Conservation (phyloP, 2,329 filamentous ascomycete genomes). For the Blastomyces silverae region DNA sequence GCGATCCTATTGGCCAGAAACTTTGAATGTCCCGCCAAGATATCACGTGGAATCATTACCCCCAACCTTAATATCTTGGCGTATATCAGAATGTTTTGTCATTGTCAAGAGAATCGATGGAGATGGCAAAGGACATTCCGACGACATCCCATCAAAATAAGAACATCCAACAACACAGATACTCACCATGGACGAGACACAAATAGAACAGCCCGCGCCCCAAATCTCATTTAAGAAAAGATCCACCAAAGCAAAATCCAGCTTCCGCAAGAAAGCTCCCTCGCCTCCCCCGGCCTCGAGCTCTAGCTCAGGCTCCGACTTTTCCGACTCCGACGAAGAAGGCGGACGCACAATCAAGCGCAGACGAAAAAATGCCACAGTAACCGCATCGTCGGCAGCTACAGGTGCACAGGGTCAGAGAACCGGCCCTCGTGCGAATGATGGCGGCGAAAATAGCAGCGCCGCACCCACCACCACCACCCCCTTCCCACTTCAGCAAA, state of each 20-base stretch:
- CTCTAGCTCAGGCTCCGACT: slow-evolving; percentile 57
- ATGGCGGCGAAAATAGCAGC: slow-evolving; percentile 19
- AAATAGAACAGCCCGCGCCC: slow-evolving; percentile 22
- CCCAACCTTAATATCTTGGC: too few species aligned
- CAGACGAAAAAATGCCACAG: slow-evolving; percentile 58
- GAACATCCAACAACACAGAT: neutral
- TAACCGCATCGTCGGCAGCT: slow-evolving; percentile 56
- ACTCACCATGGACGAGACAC: slow-evolving; percentile 1
- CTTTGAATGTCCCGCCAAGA: too few species aligned
- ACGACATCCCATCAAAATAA: neutral
- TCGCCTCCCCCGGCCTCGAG: slow-evolving; percentile 57
- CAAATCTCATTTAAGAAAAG: slow-evolving; percentile 71
- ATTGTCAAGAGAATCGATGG: too few species aligned
- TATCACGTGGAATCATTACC: too few species aligned
- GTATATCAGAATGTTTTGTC: too few species aligned
- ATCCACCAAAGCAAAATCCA: slow-evolving; percentile 65
- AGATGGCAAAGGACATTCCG: neutral
- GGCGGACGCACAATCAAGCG: slow-evolving; percentile 71
- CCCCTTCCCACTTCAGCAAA: slow-evolving; percentile 7
- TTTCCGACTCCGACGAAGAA: slow-evolving; percentile 69
- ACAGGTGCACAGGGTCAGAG: slow-evolving; percentile 36
- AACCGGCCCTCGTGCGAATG: slow-evolving; percentile 47
- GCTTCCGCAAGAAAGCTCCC: slow-evolving; percentile 70
- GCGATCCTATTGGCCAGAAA: too few species aligned
- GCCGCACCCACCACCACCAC: slow-evolving; percentile 53